Evolutionary conservation across 495 filamentous ascomycete genomes (phyloP).

Genomic region (Monascus purpureus): DNA sequence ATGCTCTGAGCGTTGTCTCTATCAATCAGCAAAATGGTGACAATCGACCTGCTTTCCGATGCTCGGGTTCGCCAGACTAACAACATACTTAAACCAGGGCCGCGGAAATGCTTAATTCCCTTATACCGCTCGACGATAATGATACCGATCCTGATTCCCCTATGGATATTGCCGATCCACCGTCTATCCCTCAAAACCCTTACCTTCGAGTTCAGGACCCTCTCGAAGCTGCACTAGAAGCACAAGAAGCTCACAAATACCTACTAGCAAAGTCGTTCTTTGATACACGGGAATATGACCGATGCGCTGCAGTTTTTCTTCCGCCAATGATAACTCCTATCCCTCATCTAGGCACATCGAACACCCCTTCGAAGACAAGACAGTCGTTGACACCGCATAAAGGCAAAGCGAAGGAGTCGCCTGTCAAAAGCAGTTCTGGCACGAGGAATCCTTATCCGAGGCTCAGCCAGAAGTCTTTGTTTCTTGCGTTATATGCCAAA

Average conservation of each 20-base stretch:
- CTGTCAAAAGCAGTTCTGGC: slow-evolving; percentile 11
- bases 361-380: slow-evolving; percentile 16
- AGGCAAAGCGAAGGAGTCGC: slow-evolving; percentile 39
- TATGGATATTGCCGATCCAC: slow-evolving; percentile 34
- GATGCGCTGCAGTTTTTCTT: slow-evolving; percentile 82
- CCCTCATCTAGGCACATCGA: slow-evolving; percentile 34
- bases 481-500: slow-evolving; percentile 84
- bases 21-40: slow-evolving; percentile 95
- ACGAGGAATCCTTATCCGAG: slow-evolving; percentile 31
- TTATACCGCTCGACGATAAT: slow-evolving; percentile 36
- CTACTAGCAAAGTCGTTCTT: slow-evolving; percentile 91
- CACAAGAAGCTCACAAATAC: slow-evolving; percentile 65
- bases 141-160: slow-evolving; percentile 46
- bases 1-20: slow-evolving; percentile 89
- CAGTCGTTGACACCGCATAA: slow-evolving; percentile 29
- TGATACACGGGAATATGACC: slow-evolving; percentile 89
- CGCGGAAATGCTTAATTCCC: slow-evolving; percentile 80
- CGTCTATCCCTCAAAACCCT: slow-evolving; percentile 23
- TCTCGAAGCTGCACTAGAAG: slow-evolving; percentile 63
- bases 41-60: not conserved
- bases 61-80: slow-evolving; percentile 1
- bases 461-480: slow-evolving; percentile 82
- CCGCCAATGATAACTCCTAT: slow-evolving; percentile 55
- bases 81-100: slow-evolving; percentile 44
- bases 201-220: slow-evolving; percentile 39